Evolutionary conservation across 2,329 filamentous ascomycete genomes (phyloP), one percentile per base, ranked within the genome.

Genomic region (Hyphodiscus sp.): DNA sequence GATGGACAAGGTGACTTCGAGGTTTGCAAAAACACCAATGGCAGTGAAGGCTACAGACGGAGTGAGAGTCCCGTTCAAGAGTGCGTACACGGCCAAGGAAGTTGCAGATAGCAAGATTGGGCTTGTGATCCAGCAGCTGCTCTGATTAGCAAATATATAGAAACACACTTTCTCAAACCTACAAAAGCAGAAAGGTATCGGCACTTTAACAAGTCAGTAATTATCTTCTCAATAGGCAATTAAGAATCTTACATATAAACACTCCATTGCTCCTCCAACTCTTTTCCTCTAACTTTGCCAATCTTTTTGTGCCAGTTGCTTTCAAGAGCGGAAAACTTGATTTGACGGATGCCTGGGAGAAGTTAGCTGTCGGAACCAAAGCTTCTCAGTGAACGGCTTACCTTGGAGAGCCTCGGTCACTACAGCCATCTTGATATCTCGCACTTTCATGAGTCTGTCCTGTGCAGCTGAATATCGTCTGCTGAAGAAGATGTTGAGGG

Each of bases 241-340:
- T 26, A 26, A 4, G 41, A 5, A 9, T 57, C 61, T 49, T 44
- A 61, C 47, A 77, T 64, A 62, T 89, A 91, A 1, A 83, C 78
- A 41, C 73, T 75, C 81, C 86, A 88, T 38, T 89, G 77, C 20
- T 80, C 81, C 5, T 71, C 69, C 10, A 92, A 75, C 66, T 92
- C 89, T 46, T 77, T 79, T 44, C 83, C 78, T 63, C 89, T 76
- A 8, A 84, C 80, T 57, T 77, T 68, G 57, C 76, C 69, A 65
- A 94, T 87, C 56, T 84, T 86, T 16, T 76, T 74, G 66, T 90
- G 82, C 88, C 89, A 92, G 61, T 87, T 81, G 19, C 74, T 71
- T 67, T 92, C 89, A 1, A 90, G 70, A 1, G 88, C 88, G 0
- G 87, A 87, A 61, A 92, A 91, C 64, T 94, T 94, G 71, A 94